Conservation (phyloP, 2,329 filamentous ascomycete species). For the Alternaria sp. region DNA sequence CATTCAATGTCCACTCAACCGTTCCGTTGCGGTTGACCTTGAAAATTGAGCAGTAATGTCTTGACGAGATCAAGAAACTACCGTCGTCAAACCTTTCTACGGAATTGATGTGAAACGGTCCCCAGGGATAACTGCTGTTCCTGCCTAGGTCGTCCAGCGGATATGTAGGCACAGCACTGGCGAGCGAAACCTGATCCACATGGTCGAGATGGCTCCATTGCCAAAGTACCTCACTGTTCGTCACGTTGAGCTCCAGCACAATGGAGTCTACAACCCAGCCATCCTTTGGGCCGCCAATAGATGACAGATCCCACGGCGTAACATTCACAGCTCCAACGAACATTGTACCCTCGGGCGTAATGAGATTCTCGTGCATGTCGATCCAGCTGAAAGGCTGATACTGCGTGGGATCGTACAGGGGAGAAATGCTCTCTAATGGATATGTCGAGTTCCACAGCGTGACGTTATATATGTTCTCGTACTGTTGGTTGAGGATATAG, state of each 20-base stretch:
- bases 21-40: conserved; percentile 5
- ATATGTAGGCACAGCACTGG: conserved; percentile 7
- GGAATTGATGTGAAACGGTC: conserved; percentile 7
- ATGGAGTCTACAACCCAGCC: conserved; percentile 8
- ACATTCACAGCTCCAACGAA: conserved; percentile 17
- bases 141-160: conserved; percentile 1
- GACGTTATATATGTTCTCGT: conserved; percentile 9
- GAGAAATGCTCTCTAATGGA: conserved; percentile 8
- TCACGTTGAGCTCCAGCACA: conserved; percentile 11
- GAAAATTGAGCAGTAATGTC: conserved; percentile 8
- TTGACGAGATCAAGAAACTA: conserved; percentile 6
- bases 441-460: conserved; percentile 5
- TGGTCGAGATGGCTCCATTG: conserved; percentile 21
- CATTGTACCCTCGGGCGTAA: conserved; percentile 16
- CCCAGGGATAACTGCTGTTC: conserved; percentile 11
- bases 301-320: conserved; percentile 17
- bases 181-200: conserved; percentile 3
- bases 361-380: conserved; percentile 21
- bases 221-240: conserved; percentile 19
- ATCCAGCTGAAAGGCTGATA: conserved; percentile 16
- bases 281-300: conserved; percentile 6
- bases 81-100: conserved; percentile 6
- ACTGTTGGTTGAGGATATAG: conserved; percentile 6
- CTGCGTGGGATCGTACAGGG: conserved; percentile 15
- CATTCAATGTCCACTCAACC: conserved; percentile 7